phyloP scores from a whole-genome alignment of 371 early-diverging fungal genomes.

The Actinomortierella wolfii region DNA sequence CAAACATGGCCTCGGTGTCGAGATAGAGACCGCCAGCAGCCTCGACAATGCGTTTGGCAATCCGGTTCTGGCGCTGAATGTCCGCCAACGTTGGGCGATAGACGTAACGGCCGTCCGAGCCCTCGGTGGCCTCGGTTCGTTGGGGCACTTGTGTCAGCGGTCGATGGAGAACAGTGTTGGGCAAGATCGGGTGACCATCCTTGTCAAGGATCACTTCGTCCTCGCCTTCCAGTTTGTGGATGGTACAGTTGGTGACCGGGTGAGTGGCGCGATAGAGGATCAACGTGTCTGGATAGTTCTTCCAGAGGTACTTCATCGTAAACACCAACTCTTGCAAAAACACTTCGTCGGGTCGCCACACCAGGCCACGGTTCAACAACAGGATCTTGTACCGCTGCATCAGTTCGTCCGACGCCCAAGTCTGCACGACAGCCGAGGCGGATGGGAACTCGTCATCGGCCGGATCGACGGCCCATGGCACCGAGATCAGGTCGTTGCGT shows the following conservation, averaged over 20 bases:
- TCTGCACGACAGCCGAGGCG: constrained; percentile 51
- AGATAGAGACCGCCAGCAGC: constrained; percentile 62
- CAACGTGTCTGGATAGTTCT: constrained; percentile 46
- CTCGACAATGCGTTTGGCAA: constrained; percentile 60
- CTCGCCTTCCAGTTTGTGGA: constrained; percentile 24
- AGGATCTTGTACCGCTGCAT: constrained; percentile 50
- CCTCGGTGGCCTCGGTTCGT: too few relatives aligned
- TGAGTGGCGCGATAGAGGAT: constrained; percentile 60
- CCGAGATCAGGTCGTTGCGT: constrained; percentile 60
- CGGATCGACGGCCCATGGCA: constrained; percentile 36
- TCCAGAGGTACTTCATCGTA: constrained; percentile 53
- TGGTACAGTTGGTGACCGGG: constrained; percentile 18
- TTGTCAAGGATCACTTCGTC: constrained; percentile 20
- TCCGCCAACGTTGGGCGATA: constrained; percentile 63
- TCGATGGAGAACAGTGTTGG: constrained; percentile 11
- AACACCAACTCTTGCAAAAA: constrained; percentile 52
- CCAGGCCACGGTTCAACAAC: constrained; percentile 55
- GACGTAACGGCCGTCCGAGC: background rate
- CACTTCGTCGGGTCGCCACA: constrained; percentile 50
- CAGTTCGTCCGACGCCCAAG: constrained; percentile 52
- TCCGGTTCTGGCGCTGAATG: constrained; percentile 55
- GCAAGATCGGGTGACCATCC: constrained; percentile 16
- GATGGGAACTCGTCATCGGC: constrained; percentile 47
- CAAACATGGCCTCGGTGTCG: constrained; percentile 58
- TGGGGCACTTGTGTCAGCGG: constrained; percentile 51